Conservation (phyloP, 495 filamentous ascomycete species). For the Amniculicola lignicola region DNA sequence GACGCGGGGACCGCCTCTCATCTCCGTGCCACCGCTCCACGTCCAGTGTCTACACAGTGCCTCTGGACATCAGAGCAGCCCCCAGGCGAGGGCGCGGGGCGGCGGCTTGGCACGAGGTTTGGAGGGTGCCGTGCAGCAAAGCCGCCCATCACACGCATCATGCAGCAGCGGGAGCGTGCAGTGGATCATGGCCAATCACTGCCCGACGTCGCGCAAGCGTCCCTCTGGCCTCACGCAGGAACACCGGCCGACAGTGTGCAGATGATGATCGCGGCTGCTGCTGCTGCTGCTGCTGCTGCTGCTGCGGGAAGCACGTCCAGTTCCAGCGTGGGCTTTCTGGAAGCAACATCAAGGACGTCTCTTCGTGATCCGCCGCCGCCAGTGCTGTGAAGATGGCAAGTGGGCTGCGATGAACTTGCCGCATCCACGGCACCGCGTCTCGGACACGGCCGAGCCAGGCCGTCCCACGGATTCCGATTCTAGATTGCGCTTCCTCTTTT, state of each 20-base stretch:
- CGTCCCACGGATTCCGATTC: constrained; percentile 29
- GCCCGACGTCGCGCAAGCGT: not conserved
- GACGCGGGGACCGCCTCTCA: not conserved
- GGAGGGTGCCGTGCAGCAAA: constrained; percentile 21
- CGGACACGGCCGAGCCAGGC: constrained; percentile 12
- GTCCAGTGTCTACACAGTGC: no score
- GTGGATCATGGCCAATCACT: constrained; percentile 31
- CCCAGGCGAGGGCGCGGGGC: not conserved
- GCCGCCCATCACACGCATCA: constrained; percentile 35
- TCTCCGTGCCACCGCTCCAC: no score
- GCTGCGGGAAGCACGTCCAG: not conserved
- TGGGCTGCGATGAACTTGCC: no score
- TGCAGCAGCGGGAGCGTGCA: constrained; percentile 35
- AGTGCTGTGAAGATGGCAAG: no score
- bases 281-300: not conserved
- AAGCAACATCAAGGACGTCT: no score
- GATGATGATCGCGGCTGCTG: constrained; percentile 22
- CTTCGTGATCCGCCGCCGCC: no score
- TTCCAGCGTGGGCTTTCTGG: constrained; percentile 11
- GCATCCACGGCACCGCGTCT: constrained; percentile 3
- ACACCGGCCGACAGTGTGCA: constrained; percentile 25
- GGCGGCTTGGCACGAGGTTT: constrained; percentile 7
- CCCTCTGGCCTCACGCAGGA: constrained; percentile 29
- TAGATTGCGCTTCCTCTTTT: constrained; percentile 20
- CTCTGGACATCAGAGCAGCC: not conserved